Evolutionary conservation across 1,284 basidiomycete genomes (phyloP).

Genomic region (Ustilago bromivora): DNA sequence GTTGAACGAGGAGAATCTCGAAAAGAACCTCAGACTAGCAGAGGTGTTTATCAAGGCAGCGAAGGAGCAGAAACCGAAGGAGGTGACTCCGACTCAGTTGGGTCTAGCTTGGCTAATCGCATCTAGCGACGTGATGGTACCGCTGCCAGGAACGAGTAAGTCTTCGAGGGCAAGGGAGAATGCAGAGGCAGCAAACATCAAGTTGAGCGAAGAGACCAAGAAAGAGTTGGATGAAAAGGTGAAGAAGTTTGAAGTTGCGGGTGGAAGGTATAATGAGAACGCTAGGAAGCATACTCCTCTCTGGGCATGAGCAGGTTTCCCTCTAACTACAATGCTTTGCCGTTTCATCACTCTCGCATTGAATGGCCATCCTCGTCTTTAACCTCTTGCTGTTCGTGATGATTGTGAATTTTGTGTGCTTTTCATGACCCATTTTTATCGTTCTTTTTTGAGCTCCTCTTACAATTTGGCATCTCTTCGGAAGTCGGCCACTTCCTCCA

Average conservation of each 20-base stretch:
- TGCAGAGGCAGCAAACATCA: conserved; percentile 55
- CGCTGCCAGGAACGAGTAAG: conserved; percentile 73
- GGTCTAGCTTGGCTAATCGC: conserved; percentile 75
- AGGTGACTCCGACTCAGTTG: conserved; percentile 74
- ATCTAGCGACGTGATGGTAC: conserved; percentile 72
- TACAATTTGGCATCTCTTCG: neutral
- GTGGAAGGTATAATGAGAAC: conserved; percentile 40
- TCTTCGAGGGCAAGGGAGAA: conserved; percentile 66
- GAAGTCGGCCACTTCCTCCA: conserved; percentile 2
- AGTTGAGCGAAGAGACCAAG: conserved; percentile 55
- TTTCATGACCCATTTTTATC: conserved; percentile 7
- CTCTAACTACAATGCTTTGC: neutral
- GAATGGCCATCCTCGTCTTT: neutral
- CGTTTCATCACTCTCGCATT: neutral
- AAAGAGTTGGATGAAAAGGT: conserved; percentile 51
- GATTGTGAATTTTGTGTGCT: conserved; percentile 3
- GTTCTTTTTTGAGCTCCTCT: neutral
- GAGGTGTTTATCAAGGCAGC: conserved; percentile 70
- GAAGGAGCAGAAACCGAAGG: conserved; percentile 19
- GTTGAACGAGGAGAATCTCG: conserved; percentile 74
- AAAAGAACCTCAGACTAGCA: conserved; percentile 75
- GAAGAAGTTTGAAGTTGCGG: conserved; percentile 28
- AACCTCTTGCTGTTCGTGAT: neutral
- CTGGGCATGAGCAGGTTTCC: conserved; percentile 24
- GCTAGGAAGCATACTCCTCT: conserved; percentile 21